Percentiles rank a stretch among this genome's conserved stretches.
These are phyloP conservation scores for Epichloe gansuensis DNA, from an alignment of 2,329 filamentous ascomycete species.

Conservation along the genomic window DNA sequence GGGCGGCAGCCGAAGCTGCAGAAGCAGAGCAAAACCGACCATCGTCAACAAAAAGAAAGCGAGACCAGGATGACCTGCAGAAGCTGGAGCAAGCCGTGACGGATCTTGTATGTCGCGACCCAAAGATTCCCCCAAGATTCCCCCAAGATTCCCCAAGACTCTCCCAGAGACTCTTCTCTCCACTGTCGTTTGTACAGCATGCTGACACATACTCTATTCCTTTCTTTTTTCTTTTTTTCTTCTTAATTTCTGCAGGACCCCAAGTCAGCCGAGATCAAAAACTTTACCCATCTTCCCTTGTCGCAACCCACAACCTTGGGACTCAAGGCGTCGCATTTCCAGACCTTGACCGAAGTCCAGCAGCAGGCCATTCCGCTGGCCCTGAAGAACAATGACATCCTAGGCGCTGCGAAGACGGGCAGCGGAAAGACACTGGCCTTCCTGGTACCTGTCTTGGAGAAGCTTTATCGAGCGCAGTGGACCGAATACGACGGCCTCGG, in stretches of 20 bases:
- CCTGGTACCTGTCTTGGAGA: slow-evolving; percentile 81
- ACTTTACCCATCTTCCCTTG: slow-evolving; percentile 76
- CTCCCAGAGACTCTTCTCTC: background rate
- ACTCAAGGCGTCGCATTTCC: slow-evolving; percentile 78
- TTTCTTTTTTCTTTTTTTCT: background rate
- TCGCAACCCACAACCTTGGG: slow-evolving; percentile 70
- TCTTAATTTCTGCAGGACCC: slow-evolving; percentile 34
- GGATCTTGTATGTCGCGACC: slow-evolving; percentile 18
- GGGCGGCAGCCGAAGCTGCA: slow-evolving; percentile 14
- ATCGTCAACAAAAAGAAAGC: slow-evolving; percentile 25
- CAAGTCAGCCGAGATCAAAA: slow-evolving; percentile 45
- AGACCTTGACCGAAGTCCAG: slow-evolving; percentile 84
- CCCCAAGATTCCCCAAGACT: background rate
- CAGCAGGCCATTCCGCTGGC: slow-evolving; percentile 77
- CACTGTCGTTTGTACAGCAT: background rate
- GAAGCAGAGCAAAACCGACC: slow-evolving; percentile 20
- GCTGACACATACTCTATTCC: background rate
- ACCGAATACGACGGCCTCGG: slow-evolving; percentile 84
- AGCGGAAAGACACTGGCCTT: slow-evolving; percentile 95
- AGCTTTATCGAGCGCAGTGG: slow-evolving; percentile 80
- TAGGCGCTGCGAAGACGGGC: slow-evolving; percentile 90
- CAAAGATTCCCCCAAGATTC: no score
- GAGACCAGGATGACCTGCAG: slow-evolving; percentile 24
- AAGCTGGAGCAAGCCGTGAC: slow-evolving; percentile 21
- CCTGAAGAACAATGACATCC: slow-evolving; percentile 74